A percentile compares a stretch with the other conserved stretches of the same genome.
Conservation (phyloP, 179 eudicot genomes). For the Carnegiea gigantea region DNA sequence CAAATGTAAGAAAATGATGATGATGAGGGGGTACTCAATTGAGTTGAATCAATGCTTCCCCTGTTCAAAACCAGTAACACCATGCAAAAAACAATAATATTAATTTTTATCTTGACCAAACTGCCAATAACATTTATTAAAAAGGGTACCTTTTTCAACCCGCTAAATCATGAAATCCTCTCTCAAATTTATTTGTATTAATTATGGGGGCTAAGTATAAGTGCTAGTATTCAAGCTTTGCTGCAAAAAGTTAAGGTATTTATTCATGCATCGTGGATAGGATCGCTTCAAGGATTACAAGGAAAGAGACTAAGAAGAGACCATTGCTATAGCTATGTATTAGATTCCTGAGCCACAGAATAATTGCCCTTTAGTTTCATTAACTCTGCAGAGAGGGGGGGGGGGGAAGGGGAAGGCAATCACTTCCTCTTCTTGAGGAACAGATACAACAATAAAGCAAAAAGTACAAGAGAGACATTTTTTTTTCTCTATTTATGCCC, state of each 20-base stretch:
- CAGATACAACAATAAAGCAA: too few species aligned
- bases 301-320: background rate
- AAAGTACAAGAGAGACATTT: too few species aligned
- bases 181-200: constrained; percentile 4
- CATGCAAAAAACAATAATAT: background rate
- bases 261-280: background rate
- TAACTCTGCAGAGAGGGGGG: too few species aligned
- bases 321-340: background rate
- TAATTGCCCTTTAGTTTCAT: too few species aligned
- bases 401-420: too few species aligned
- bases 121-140: constrained; percentile 22
- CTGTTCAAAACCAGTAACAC: constrained; percentile 18
- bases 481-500: too few species aligned
- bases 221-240: constrained; percentile 2
- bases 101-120: constrained; percentile 14
- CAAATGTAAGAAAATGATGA: constrained; percentile 27
- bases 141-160: constrained; percentile 10
- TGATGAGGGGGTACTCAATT: constrained; percentile 28
- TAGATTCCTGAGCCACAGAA: background rate
- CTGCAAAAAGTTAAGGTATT: constrained; percentile 16
- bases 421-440: background rate
- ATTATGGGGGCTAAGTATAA: background rate
- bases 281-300: background rate
- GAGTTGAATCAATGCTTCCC: constrained; percentile 22
- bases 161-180: constrained; percentile 17